Evolutionary conservation across 2,329 filamentous ascomycete genomes (phyloP).

Genomic region (Exophiala bonariae): DNA sequence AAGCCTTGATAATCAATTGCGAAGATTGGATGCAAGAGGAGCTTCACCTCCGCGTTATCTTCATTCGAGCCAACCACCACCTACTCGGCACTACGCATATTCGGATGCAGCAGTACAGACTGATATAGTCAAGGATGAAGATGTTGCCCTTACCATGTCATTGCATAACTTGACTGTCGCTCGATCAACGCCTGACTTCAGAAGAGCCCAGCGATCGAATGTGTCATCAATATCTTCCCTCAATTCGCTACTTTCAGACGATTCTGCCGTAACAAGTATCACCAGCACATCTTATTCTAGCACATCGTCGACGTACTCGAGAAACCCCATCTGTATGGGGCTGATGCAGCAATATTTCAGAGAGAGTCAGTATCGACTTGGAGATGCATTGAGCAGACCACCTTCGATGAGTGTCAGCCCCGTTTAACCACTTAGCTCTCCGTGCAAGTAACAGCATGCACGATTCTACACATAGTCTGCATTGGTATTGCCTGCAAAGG

Average conservation of each 20-base stretch:
- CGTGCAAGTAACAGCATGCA: too few relatives aligned
- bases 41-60: neutral
- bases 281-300: conserved; percentile 2
- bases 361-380: conserved; percentile 15
- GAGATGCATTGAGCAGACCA: conserved; percentile 11
- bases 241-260: conserved; percentile 5
- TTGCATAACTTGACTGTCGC: neutral
- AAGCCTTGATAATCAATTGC: neutral
- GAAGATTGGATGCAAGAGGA: neutral
- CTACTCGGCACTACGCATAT: neutral
- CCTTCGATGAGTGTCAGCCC: conserved; percentile 1
- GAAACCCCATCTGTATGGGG: conserved; percentile 16
- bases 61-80: neutral
- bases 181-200: neutral
- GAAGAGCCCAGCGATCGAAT: neutral
- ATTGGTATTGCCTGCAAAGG: too few relatives aligned
- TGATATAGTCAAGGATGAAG: conserved; percentile 1
- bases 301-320: conserved; percentile 3
- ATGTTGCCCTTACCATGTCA: neutral
- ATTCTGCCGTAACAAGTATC: neutral
- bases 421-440: neutral
- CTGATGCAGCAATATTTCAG: conserved; percentile 18
- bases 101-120: conserved; percentile 15
- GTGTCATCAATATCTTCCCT: conserved; percentile 1
- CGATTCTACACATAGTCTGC: too few relatives aligned